phyloP scores from a whole-genome alignment of 768 basidiomycete genomes.

The Tulasnella sp. region DNA sequence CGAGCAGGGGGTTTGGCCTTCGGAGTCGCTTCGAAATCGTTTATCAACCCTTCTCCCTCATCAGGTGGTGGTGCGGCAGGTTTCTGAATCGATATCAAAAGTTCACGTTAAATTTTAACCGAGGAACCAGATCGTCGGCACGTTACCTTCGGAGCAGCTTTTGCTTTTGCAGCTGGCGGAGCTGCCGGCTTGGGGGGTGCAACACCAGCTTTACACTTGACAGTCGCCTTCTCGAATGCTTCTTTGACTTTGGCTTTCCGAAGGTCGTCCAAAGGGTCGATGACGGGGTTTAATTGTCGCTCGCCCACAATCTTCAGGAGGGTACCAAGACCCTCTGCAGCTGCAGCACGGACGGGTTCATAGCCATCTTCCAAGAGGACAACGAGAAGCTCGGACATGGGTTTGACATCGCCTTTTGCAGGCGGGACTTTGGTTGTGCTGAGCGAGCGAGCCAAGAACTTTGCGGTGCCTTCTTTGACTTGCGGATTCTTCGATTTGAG shows the following conservation, averaged over 20 bases:
- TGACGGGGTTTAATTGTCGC: slow-evolving; percentile 73
- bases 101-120: not conserved
- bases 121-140: not conserved
- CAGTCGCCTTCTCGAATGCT: slow-evolving; percentile 82
- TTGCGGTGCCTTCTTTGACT: slow-evolving; percentile 86
- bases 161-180: slow-evolving; percentile 27
- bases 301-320: slow-evolving; percentile 98
- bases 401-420: slow-evolving; percentile 67
- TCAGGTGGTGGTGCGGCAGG: slow-evolving; percentile 26
- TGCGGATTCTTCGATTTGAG: slow-evolving; percentile 91
- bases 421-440: slow-evolving; percentile 62
- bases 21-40: slow-evolving; percentile 19
- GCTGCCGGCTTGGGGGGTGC: slow-evolving; percentile 37
- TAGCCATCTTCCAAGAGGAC: slow-evolving; percentile 76
- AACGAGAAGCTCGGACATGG: slow-evolving; percentile 67
- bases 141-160: slow-evolving; percentile 21
- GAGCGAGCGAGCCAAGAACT: slow-evolving; percentile 76
- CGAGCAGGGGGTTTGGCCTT: slow-evolving; percentile 24
- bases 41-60: slow-evolving; percentile 7
- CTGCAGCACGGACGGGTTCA: slow-evolving; percentile 82
- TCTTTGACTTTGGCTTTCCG: slow-evolving; percentile 91
- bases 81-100: slow-evolving; percentile 24
- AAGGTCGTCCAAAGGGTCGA: slow-evolving; percentile 80
- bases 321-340: slow-evolving; percentile 79
- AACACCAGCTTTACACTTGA: slow-evolving; percentile 71